Percentiles rank a stretch among this genome's conserved stretches.
Conservation (phyloP, 768 basidiomycete genomes). For the Baorangia bicolor region DNA sequence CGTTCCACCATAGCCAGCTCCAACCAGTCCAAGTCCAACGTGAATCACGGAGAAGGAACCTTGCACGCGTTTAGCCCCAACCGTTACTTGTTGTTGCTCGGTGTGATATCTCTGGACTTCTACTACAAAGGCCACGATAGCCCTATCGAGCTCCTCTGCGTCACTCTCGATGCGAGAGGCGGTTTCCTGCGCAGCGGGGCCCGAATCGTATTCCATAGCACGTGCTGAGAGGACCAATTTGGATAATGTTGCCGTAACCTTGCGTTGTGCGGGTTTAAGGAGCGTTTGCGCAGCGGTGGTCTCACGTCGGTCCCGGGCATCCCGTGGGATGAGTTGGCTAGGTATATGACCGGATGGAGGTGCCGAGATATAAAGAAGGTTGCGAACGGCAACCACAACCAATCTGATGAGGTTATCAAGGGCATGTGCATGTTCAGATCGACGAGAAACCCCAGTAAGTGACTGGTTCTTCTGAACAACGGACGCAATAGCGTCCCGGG, state of each 20-base stretch:
- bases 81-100: constrained; percentile 22
- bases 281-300: constrained; percentile 51
- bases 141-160: constrained; percentile 72
- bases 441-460: constrained; percentile 41
- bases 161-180: constrained; percentile 71
- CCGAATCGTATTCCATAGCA: constrained; percentile 81
- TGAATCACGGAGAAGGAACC: constrained; percentile 62
- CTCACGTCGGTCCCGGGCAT: constrained; percentile 44
- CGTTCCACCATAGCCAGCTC: constrained; percentile 68
- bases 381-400: constrained; percentile 72
- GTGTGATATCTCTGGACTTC: constrained; percentile 64
- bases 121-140: constrained; percentile 62
- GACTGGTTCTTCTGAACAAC: constrained; percentile 60
- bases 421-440: constrained; percentile 51
- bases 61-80: constrained; percentile 50
- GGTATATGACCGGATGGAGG: constrained; percentile 62
- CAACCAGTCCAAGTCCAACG: constrained; percentile 75
- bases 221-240: constrained; percentile 90
- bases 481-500: constrained; percentile 58
- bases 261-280: constrained; percentile 78
- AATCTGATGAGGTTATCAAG: constrained; percentile 63
- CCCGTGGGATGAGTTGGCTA: constrained; percentile 49
- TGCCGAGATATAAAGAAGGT: constrained; percentile 69
- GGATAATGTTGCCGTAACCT: constrained; percentile 85
- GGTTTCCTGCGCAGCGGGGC: constrained; percentile 58